phyloP scores from a whole-genome alignment of 257 asterid genomes.

The Nicotiana knightiana region DNA sequence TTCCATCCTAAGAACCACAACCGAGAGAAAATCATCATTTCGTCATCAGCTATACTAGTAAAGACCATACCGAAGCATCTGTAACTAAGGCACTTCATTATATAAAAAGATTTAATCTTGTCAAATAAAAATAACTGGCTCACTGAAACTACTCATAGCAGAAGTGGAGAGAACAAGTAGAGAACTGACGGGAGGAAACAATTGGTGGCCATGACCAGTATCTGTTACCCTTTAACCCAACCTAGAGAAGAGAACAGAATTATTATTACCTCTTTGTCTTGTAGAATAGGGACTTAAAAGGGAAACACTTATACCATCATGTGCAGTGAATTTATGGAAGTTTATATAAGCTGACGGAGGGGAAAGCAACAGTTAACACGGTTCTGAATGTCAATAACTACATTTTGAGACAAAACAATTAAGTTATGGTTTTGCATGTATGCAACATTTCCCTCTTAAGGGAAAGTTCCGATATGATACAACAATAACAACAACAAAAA shows the following conservation, averaged over 20 bases:
- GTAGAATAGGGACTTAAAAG: not conserved
- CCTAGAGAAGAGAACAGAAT: not conserved
- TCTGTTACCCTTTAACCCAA: not conserved
- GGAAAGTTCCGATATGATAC: not conserved
- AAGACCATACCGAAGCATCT: not conserved
- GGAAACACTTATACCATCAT: not conserved
- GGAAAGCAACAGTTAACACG: not conserved
- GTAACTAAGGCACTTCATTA: not conserved
- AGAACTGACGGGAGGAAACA: not conserved
- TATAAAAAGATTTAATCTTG: not conserved
- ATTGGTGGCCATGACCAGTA: not conserved
- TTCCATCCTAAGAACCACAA: not conserved
- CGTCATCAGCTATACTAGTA: not conserved
- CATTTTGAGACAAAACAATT: not conserved
- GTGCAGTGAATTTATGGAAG: not conserved
- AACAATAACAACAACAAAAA: too few species aligned
- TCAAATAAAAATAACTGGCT: not conserved
- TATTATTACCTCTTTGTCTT: not conserved
- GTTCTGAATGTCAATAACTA: not conserved
- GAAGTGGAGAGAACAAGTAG: not conserved
- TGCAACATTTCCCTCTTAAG: not conserved
- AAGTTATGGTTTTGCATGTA: not conserved
- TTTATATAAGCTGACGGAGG: not conserved
- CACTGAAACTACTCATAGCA: not conserved
- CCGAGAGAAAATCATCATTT: not conserved